These are phyloP conservation scores for Amphichorda felina DNA, from an alignment of 2,329 filamentous ascomycete genomes.

Conservation along the genomic window DNA sequence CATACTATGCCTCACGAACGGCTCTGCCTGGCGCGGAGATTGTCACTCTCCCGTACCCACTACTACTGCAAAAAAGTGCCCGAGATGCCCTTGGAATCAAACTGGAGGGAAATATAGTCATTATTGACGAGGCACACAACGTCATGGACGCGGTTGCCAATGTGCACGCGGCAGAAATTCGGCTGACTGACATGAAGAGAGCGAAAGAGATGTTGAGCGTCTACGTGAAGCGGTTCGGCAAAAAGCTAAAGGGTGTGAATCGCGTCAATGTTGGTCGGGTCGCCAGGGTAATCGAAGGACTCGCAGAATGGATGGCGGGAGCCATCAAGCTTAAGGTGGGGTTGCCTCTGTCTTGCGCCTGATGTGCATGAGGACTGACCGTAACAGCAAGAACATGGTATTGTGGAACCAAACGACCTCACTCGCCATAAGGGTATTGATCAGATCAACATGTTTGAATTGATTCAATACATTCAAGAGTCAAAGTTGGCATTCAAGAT, in stretches of 20 bases:
- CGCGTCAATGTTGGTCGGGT: constrained; percentile 84
- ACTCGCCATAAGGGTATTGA: constrained; percentile 80
- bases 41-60: constrained; percentile 81
- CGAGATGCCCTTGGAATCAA: constrained; percentile 80
- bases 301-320: constrained; percentile 55
- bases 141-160: constrained; percentile 88
- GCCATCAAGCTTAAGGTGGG: constrained; percentile 35
- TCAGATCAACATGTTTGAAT: constrained; percentile 86
- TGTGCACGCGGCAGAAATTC: constrained; percentile 72
- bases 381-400: constrained; percentile 40
- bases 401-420: constrained; percentile 59
- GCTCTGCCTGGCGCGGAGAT: constrained; percentile 80
- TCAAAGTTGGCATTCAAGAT: constrained; percentile 92
- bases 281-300: constrained; percentile 69
- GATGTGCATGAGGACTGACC: background rate
- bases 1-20: constrained; percentile 88
- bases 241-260: constrained; percentile 81
- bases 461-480: constrained; percentile 78
- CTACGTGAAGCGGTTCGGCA: constrained; percentile 82
- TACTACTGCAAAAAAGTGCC: constrained; percentile 77
- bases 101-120: constrained; percentile 78
- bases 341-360: too few species aligned
- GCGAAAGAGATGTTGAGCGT: constrained; percentile 65
- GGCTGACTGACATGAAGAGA: constrained; percentile 57
- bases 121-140: constrained; percentile 96